Evolutionary conservation across 441 rosid species (phyloP), one percentile per base, ranked within the genome.

Genomic region (Populus hybrid): DNA sequence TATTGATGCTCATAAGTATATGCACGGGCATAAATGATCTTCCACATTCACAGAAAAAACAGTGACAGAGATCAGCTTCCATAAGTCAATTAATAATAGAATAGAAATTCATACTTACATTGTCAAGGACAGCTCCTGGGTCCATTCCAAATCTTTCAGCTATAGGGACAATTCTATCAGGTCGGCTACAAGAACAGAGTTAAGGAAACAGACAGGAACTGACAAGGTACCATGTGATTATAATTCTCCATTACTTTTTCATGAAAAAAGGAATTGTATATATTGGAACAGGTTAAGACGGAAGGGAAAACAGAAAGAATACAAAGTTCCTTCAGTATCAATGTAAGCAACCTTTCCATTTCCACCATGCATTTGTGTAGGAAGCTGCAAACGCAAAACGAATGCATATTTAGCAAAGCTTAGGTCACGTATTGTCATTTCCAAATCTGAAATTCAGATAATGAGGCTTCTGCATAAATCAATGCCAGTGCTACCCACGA

Each of bases 121-220:
- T 94, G 86, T 93, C 99, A 78, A 93, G 97, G 80, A 93, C 98
- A 9, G 98, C 98, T 79, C 93, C 92, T 65, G 97, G 90, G 77
- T 96, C 99, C 98, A 94, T 93, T 83, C 97, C 98, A 88, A 94
- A 93, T 86, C 98, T 93, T 88, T 92, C 93, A 64, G 98, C 98
- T 81, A 89, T 93, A 28, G 93, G 95, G 32, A 94, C 88, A 75
- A 94, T 90, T 42, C 97, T 71, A 84, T 96, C 97, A 75, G 98
- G 96, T 0, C 92, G 91, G 84, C 98, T 92, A 81, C 78, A 87
- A 76, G 77, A 77, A 40, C 18, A 11, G 40, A 74, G 91, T 85
- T 80, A 80, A 86, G 85, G 82, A 77, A 78, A 81, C 73, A 81
- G 10, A 61, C 3, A 50, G 57, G 66, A 73, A 50, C n/a, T 53